phyloP scores from a whole-genome alignment of 2,329 filamentous ascomycete genomes.

The Emergomyces pasteurianus region DNA sequence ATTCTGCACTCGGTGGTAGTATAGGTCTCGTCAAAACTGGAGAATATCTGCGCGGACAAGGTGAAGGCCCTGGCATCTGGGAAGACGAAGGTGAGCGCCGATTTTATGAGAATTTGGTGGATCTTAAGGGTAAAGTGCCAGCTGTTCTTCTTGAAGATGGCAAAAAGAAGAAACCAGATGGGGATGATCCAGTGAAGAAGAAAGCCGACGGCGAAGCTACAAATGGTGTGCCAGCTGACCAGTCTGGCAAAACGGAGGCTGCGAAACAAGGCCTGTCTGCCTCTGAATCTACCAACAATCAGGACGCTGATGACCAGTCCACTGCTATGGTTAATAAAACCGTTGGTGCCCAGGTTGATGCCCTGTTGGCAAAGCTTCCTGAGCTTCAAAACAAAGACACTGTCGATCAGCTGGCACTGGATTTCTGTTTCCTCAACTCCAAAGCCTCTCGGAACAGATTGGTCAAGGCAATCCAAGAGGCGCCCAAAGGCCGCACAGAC shows the following conservation, averaged over 20 bases:
- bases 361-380: constrained; percentile 72
- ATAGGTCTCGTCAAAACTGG: constrained; percentile 91
- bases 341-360: constrained; percentile 91
- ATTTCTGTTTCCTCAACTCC: constrained; percentile 97
- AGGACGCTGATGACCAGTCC: constrained; percentile 65
- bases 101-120: constrained; percentile 94
- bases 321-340: constrained; percentile 96
- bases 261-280: constrained; percentile 29
- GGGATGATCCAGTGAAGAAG: constrained; percentile 71
- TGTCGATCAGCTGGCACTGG: constrained; percentile 83
- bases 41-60: constrained; percentile 81
- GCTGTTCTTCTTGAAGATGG: constrained; percentile 84
- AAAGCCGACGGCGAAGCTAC: constrained; percentile 44
- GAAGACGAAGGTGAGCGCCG: constrained; percentile 95
- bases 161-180: constrained; percentile 83
- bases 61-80: constrained; percentile 90
- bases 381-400: constrained; percentile 84
- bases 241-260: constrained; percentile 20
- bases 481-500: constrained; percentile 87
- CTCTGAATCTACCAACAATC: constrained; percentile 34
- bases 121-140: constrained; percentile 90
- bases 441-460: constrained; percentile 93
- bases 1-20: constrained; percentile 55
- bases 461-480: constrained; percentile 83
- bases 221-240: constrained; percentile 32